Evolutionary conservation across 176 grass and related monocot species (phyloP).

Genomic region (Microstegium vimineum): DNA sequence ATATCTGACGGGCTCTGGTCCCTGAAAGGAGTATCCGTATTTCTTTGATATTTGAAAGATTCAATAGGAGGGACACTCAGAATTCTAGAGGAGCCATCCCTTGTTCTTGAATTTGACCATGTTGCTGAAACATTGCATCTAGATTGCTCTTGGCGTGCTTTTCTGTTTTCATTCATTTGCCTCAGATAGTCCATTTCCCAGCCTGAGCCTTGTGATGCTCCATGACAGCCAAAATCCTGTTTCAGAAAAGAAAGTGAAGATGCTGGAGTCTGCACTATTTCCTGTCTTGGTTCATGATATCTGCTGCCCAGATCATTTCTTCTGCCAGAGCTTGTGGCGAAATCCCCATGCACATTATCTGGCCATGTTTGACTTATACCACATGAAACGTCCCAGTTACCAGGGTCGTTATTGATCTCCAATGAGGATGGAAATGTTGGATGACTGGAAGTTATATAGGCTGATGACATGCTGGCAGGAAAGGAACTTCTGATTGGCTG

Average conservation of each 20-base stretch:
- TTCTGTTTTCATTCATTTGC: no score
- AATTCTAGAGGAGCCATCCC: no score
- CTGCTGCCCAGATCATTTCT: conserved; percentile 26
- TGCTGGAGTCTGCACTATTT: conserved; percentile 31
- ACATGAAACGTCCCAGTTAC: conserved; percentile 38
- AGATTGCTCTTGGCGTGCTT: no score
- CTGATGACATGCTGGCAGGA: conserved; percentile 24
- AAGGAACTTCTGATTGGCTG: conserved; percentile 25
- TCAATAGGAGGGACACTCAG: neutral
- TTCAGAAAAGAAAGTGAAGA: conserved; percentile 53
- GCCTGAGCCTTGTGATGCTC: neutral
- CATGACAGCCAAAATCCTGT: conserved; percentile 16
- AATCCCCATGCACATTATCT: conserved; percentile 20
- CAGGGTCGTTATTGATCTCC: conserved; percentile 50
- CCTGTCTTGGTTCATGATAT: conserved; percentile 36
- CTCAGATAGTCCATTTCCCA: no score
- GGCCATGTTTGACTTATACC: conserved; percentile 14
- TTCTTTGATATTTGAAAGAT: no score
- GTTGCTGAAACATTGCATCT: neutral
- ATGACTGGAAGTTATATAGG: conserved; percentile 27
- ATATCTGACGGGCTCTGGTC: neutral
- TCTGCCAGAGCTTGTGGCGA: conserved; percentile 20
- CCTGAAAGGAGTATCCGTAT: no score
- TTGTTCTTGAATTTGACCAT: no score
- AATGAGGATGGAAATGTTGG: conserved; percentile 54